Base-by-base conservation (phyloP, 176 grass and related monocot species). In the Aegilops sharonensis region DNA sequence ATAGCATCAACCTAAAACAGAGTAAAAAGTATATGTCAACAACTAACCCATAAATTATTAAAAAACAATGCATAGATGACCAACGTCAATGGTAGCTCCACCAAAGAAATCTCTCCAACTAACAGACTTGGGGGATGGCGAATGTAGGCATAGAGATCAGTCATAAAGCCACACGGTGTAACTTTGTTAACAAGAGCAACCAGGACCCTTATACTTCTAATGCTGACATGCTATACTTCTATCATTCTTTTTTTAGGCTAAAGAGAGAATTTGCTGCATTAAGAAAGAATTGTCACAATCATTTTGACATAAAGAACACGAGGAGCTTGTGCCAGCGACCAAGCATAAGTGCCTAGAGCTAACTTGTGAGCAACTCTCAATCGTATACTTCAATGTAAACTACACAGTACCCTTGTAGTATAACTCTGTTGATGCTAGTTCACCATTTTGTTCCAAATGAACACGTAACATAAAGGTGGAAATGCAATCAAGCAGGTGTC, bases 1-100 rank as follows among this genome's bases (percentile, higher is more conserved):
- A 99, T 94, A 78, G 85, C 85, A 94, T 99, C 97, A 89, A 99
- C 97, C 97, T 99, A 83, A 79, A 88, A 87, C 86, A 78, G 52
- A 89, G 71, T 25, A 78, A 78, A 78, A 69, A 63, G 68, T 76
- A 36, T 72, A 69, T 77, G 37, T 86, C 39, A 86, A 71, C 20
- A 82, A 76, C 64, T 48, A 70, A 82, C 17, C 43, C 60, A 47
- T 75, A 40, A 80, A 85, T 69, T 65, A 75, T 65, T 65, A 2
- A 40, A 66, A 4, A 63, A 63, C 43, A 78, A 78, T 40, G 31
- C 42, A 37, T 43, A 81, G 47, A 52, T 64, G 5, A 37, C 40
- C 21, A 30, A 42, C 57, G 68, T 78, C 32, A 39, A 35, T 34
- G 9, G 39, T 54, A 70, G 35, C 61, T 77, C 5, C 31, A 31